Evolutionary conservation across 1,139 yeast genomes (phyloP).

Genomic region (Nakaseomyces nivariensis): DNA sequence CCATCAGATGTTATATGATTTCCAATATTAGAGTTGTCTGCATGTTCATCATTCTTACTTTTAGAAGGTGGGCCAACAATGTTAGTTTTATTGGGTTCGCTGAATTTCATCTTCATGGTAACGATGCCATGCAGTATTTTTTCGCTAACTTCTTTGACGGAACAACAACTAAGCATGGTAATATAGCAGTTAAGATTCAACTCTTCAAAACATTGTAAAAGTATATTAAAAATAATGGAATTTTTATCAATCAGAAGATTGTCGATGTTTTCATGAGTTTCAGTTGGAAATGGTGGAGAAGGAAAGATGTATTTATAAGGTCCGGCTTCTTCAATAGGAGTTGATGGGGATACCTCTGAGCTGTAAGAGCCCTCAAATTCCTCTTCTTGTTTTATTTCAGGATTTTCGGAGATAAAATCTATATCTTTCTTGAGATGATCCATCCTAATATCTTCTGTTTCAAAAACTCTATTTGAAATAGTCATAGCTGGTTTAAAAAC

Average conservation of each 20-base stretch:
- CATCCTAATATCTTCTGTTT: neutral
- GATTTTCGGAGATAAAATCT: neutral
- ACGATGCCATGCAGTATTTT: neutral
- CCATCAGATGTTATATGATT: too few relatives aligned
- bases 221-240: neutral
- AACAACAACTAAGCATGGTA: neutral
- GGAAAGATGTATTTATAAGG: neutral
- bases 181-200: neutral
- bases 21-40: neutral
- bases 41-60: too few relatives aligned
- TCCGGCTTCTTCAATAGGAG: neutral
- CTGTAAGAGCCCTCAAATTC: neutral
- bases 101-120: neutral
- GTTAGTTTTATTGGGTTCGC: too few relatives aligned
- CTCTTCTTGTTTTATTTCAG: neutral
- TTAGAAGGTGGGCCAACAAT: too few relatives aligned
- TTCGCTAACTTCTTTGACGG: neutral
- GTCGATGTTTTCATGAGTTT: neutral
- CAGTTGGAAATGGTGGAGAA: neutral
- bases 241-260: neutral
- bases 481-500: neutral
- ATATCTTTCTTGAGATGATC: neutral
- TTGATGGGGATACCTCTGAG: neutral
- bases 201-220: neutral
- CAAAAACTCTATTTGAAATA: neutral